phyloP scores from a whole-genome alignment of 257 asterid genomes.

The Plectranthus barbatus region DNA sequence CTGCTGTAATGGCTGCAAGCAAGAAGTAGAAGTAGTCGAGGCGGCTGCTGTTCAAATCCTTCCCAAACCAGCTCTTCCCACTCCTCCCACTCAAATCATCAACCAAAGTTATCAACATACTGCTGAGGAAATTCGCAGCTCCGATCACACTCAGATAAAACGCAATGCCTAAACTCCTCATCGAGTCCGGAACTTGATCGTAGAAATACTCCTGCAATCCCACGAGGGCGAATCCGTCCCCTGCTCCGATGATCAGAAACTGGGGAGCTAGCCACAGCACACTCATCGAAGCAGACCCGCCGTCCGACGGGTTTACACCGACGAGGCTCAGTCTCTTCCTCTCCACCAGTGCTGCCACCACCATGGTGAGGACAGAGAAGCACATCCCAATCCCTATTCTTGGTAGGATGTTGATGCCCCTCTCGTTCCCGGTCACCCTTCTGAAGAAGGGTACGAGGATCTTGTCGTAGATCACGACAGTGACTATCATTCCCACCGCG shows the following conservation, averaged over 20 bases:
- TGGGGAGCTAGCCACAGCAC: conserved; percentile 91
- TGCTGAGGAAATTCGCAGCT: conserved; percentile 57
- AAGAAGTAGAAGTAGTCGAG: conserved; percentile 41
- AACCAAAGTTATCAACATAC: conserved; percentile 54
- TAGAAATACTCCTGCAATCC: conserved; percentile 84
- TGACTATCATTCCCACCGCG: conserved; percentile 62
- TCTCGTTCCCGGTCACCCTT: conserved; percentile 43
- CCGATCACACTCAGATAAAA: conserved; percentile 70
- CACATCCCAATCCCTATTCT: conserved; percentile 86
- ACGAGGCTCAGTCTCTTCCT: conserved; percentile 35
- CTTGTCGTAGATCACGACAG: conserved; percentile 53
- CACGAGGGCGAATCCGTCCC: conserved; percentile 66
- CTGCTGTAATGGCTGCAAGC: conserved; percentile 45
- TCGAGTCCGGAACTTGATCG: conserved; percentile 81
- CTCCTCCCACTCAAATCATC: conserved; percentile 42
- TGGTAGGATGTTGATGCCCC: conserved; percentile 72
- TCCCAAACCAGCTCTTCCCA: conserved; percentile 55
- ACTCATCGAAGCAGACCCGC: conserved; percentile 64
- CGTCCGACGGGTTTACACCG: conserved; percentile 9
- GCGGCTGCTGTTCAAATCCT: conserved; percentile 34
- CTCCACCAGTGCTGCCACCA: conserved; percentile 67
- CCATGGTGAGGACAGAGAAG: conserved; percentile 49
- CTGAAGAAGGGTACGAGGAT: conserved; percentile 59
- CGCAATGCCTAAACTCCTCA: conserved; percentile 81
- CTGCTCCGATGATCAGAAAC: conserved; percentile 57